A percentile compares a stretch with the other conserved stretches of the same genome.
Conservation (phyloP, 2,329 filamentous ascomycete genomes). For the Cordyceps fumosorosea region DNA sequence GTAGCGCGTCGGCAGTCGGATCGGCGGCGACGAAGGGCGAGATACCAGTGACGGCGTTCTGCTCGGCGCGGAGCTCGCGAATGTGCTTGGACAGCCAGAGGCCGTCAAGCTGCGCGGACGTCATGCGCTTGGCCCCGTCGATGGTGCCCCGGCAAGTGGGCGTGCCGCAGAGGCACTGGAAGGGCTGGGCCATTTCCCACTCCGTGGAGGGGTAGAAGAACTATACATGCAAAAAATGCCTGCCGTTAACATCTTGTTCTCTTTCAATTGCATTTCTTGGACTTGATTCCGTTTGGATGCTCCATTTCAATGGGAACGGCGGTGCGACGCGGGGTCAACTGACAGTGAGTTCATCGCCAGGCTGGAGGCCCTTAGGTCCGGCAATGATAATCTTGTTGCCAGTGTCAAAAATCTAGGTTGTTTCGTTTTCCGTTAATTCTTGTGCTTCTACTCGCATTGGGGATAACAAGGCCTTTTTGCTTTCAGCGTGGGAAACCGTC, state of each 20-base stretch:
- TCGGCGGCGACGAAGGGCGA: slow-evolving; percentile 22
- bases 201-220: slow-evolving; percentile 75
- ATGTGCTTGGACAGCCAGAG: slow-evolving; percentile 60
- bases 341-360: slow-evolving; percentile 54
- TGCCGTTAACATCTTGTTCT: not conserved
- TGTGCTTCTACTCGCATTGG: not conserved
- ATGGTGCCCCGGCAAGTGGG: slow-evolving; percentile 55
- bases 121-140: slow-evolving; percentile 56
- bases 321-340: slow-evolving; percentile 14
- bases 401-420: slow-evolving; percentile 52
- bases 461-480: not conserved
- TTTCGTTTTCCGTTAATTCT: not conserved
- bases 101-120: slow-evolving; percentile 43
- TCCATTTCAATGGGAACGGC: not conserved
- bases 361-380: slow-evolving; percentile 46
- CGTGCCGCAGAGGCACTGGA: slow-evolving; percentile 57
- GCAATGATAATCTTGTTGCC: slow-evolving; percentile 50
- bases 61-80: slow-evolving; percentile 44
- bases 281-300: not conserved
- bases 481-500: not conserved
- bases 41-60: not conserved
- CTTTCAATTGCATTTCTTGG: not conserved
- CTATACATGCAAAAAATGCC: slow-evolving; percentile 19
- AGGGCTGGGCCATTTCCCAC: slow-evolving; percentile 67
- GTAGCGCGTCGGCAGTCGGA: slow-evolving; percentile 35